Evolutionary conservation across 1,284 basidiomycete species (phyloP).

Genomic region (Ustilago sp.): DNA sequence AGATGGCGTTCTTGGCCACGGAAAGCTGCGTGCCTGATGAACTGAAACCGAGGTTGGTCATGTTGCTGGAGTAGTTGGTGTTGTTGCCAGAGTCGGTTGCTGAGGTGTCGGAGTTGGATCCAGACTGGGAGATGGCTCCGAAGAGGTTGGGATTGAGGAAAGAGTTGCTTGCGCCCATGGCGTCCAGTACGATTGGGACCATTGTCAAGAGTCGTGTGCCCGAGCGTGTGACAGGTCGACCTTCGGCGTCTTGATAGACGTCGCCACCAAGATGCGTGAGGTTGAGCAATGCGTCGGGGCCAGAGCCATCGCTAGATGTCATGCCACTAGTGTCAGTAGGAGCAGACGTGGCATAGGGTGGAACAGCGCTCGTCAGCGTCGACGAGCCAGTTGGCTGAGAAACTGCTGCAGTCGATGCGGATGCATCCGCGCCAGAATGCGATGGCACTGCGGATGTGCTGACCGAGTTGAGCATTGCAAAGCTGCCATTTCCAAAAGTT

Average conservation of each 20-base stretch:
- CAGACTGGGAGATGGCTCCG: conserved; percentile 10
- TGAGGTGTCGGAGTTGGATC: background rate
- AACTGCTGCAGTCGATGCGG: background rate
- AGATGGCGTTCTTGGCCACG: conserved; percentile 40
- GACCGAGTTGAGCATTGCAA: conserved; percentile 44
- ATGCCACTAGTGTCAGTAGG: conserved; percentile 7
- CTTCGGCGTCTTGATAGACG: conserved; percentile 55
- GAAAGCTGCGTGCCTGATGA: conserved; percentile 19
- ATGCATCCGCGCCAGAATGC: background rate
- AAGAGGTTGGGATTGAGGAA: conserved; percentile 41
- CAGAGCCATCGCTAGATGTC: background rate
- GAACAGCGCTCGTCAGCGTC: conserved; percentile 7
- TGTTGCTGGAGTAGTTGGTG: conserved; percentile 16
- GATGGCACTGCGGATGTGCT: conserved; percentile 4
- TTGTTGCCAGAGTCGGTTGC: background rate
- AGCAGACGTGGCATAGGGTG: conserved; percentile 10
- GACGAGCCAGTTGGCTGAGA: conserved; percentile 7
- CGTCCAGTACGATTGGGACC: conserved; percentile 45
- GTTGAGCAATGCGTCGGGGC: conserved; percentile 16
- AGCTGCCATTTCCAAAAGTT: conserved; percentile 35
- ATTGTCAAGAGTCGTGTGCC: conserved; percentile 58
- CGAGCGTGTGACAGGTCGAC: conserved; percentile 49
- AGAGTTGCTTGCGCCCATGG: conserved; percentile 14
- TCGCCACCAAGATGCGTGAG: conserved; percentile 55
- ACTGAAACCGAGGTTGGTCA: conserved; percentile 15